Conservation (phyloP, 23 red algal species). For the Cyanidioschyzon merolae region DNA sequence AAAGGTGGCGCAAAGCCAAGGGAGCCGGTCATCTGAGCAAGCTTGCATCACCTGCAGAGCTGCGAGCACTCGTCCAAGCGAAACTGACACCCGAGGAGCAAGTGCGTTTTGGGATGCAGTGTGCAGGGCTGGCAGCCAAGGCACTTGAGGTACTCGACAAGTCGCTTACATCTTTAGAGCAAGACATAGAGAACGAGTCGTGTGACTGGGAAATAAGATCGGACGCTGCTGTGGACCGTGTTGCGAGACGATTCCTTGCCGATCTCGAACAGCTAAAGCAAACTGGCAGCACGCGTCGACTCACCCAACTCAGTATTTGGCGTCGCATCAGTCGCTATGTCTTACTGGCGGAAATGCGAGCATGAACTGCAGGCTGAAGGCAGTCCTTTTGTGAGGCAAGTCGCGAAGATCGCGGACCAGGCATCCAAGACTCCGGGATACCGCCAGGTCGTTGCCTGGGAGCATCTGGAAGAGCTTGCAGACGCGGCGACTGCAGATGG, state of each 20-base stretch:
- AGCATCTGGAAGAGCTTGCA: neutral
- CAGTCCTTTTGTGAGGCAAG: neutral
- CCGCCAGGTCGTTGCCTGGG: neutral
- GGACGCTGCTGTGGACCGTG: neutral
- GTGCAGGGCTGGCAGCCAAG: neutral
- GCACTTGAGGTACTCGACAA: neutral
- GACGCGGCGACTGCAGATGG: conserved; percentile 2
- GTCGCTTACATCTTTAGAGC: neutral
- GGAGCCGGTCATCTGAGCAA: neutral
- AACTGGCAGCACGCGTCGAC: neutral
- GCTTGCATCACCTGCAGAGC: neutral
- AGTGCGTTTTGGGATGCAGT: neutral
- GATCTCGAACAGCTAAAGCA: neutral
- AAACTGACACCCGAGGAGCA: neutral
- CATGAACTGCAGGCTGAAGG: neutral
- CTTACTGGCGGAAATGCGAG: neutral
- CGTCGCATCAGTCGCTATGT: neutral
- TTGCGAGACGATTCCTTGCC: neutral
- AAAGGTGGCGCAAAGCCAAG: neutral
- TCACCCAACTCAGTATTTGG: neutral
- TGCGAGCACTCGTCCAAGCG: neutral
- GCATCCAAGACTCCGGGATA: neutral
- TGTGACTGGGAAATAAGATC: neutral
- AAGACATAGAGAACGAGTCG: neutral
- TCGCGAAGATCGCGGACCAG: neutral